Evolutionary conservation across 306 rosid genomes (phyloP).

Genomic region (Corylus heterophylla): DNA sequence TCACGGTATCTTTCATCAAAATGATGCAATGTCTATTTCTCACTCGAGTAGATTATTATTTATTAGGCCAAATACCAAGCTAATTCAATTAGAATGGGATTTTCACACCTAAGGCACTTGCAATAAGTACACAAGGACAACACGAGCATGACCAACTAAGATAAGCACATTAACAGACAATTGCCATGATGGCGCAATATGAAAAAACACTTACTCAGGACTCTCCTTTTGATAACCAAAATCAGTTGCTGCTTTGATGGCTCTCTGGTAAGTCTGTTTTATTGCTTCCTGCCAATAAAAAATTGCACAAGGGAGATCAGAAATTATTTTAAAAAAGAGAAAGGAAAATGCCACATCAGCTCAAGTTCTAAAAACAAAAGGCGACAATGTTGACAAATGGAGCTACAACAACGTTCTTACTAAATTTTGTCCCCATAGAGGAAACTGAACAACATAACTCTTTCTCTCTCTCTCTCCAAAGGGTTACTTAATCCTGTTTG

Average conservation of each 20-base stretch:
- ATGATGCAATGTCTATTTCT: not conserved
- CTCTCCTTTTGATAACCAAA: slow-evolving; percentile 88
- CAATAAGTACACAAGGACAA: not conserved
- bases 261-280: slow-evolving; percentile 92
- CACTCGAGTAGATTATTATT: not conserved
- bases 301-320: slow-evolving; percentile 21
- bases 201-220: slow-evolving; percentile 75
- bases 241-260: slow-evolving; percentile 77
- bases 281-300: slow-evolving; percentile 70
- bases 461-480: not conserved
- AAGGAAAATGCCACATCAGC: not conserved
- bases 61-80: not conserved
- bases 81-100: not conserved
- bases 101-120: not conserved
- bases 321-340: not conserved
- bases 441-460: not conserved
- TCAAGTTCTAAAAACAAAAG: not conserved
- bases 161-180: not conserved
- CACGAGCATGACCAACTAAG: not conserved
- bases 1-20: not conserved
- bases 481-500: not conserved
- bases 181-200: slow-evolving; percentile 1
- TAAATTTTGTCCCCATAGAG: not conserved
- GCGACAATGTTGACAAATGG: not conserved
- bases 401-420: not conserved